Base-by-base conservation (phyloP, 2,329 filamentous ascomycete genomes). In the Colletotrichum salicis region DNA sequence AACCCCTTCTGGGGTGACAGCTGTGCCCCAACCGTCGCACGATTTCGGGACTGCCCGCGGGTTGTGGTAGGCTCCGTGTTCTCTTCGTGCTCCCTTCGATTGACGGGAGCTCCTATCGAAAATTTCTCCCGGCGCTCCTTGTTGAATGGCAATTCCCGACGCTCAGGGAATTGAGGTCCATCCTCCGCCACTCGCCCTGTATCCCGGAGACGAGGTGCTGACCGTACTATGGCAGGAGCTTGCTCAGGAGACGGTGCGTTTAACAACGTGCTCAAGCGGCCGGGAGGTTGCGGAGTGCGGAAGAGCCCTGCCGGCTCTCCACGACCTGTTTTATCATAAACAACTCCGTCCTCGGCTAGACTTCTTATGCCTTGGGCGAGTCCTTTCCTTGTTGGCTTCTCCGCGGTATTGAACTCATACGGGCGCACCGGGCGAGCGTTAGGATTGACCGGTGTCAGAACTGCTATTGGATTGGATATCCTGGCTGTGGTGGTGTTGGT, bases 261-360 rank as follows among this genome's bases (percentile, higher is more conserved):
- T 24, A 85, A 72, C 12, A 85, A 76, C 29, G 74, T 72, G 57
- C 79, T 76, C 35, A 85, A 70, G 19, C 80, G 79, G 35, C 79
- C 76, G 31, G 77, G 79, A 65, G 75, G 64, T 24, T 72, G 64
- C 10, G 62, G 64, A 5, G 68, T 62, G 35, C 64, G 71, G 27
- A 72, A 67, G 60, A 72, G 61, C 33, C 73, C 72, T n/a, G 13
- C 29, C 15, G 65, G 55, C 27, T 67, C 72, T 33, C 74, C 73
- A 5, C 61, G 73, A 13, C 62, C 62, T 22, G 63, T 41, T 33
- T 57, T 59, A 35, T 64, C 57, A 51, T 81, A 78, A 74, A 56
- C 76, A 73, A 70, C 83, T 1, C 86, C 86, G 74, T 89, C 87
- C 71, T 90, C 87, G 2, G 86, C 83, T 41, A 89, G 74, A 7